Percentiles rank a stretch among this genome's conserved stretches.
phyloP scores from a whole-genome alignment of 2,329 filamentous ascomycete genomes.

The Fusarium sterilihyphosum region DNA sequence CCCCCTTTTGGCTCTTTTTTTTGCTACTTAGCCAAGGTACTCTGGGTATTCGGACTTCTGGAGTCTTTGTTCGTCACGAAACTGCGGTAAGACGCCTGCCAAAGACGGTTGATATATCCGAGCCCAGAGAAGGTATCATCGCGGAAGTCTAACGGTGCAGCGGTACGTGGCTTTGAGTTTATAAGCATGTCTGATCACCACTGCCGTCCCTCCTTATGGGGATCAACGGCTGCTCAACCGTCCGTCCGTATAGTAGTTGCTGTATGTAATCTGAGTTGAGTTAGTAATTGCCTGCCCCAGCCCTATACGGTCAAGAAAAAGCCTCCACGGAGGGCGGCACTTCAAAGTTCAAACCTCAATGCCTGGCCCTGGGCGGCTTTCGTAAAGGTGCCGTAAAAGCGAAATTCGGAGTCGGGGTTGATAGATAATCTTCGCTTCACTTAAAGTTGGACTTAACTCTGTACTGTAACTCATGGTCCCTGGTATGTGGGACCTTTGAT shows the following conservation, averaged over 20 bases:
- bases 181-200: constrained; percentile 13
- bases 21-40: background rate
- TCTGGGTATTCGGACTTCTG: background rate
- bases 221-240: constrained; percentile 3
- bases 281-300: constrained; percentile 14
- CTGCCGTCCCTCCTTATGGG: constrained; percentile 8
- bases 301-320: constrained; percentile 14
- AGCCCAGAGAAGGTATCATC: constrained; percentile 1
- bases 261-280: background rate
- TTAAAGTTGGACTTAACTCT: constrained; percentile 9
- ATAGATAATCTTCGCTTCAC: constrained; percentile 1
- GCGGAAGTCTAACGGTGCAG: constrained; percentile 2
- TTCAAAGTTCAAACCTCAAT: constrained; percentile 1
- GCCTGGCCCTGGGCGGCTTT: background rate
- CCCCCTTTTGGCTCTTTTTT: background rate
- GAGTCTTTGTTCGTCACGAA: constrained; percentile 10
- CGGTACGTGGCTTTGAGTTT: background rate
- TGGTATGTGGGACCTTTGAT: constrained; percentile 10
- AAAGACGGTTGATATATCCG: constrained; percentile 31
- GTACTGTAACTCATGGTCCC: background rate
- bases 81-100: constrained; percentile 19
- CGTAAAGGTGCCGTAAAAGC: constrained; percentile 4
- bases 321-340: constrained; percentile 5
- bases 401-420: constrained; percentile 5
- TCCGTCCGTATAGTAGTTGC: background rate